phyloP scores from a whole-genome alignment of 1,284 basidiomycete species.

The Boletus sp. region DNA sequence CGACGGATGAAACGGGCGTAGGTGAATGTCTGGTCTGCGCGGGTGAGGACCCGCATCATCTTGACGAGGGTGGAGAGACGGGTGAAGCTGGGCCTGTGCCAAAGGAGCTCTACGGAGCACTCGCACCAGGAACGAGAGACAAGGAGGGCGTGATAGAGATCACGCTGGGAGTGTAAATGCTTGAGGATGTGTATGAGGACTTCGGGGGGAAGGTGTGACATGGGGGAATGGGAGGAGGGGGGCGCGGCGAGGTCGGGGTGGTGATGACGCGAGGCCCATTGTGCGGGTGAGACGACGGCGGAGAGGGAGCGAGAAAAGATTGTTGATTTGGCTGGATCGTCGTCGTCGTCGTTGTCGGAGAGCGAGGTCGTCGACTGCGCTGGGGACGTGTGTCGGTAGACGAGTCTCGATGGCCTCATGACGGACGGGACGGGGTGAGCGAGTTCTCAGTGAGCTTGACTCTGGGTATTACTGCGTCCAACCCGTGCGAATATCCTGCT shows the following conservation, averaged over 20 bases:
- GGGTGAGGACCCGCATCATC: constrained; percentile 68
- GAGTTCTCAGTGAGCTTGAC: not conserved
- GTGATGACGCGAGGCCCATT: constrained; percentile 55
- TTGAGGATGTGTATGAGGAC: constrained; percentile 93
- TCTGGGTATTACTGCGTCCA: not conserved
- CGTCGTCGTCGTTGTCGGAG: constrained; percentile 69
- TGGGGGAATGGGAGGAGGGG: constrained; percentile 41
- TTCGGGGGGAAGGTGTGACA: constrained; percentile 78
- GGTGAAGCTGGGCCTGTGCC: constrained; percentile 87
- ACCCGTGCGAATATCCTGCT: constrained; percentile 24
- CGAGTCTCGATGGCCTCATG: constrained; percentile 38
- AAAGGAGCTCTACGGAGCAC: constrained; percentile 92
- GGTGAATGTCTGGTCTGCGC: constrained; percentile 73
- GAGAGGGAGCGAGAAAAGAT: constrained; percentile 46
- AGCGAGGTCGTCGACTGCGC: constrained; percentile 52
- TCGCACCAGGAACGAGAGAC: constrained; percentile 95
- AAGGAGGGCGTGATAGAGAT: constrained; percentile 75
- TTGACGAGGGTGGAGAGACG: constrained; percentile 72
- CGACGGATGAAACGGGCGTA: constrained; percentile 89
- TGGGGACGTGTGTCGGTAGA: constrained; percentile 60
- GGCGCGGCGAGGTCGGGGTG: constrained; percentile 26
- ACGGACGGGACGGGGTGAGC: constrained; percentile 5
- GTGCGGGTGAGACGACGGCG: constrained; percentile 55
- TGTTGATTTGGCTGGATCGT: constrained; percentile 52
- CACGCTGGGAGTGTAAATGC: constrained; percentile 71